Evolutionary conservation across 2,329 filamentous ascomycete genomes (phyloP).

Genomic region (Emydomyces testavorans): DNA sequence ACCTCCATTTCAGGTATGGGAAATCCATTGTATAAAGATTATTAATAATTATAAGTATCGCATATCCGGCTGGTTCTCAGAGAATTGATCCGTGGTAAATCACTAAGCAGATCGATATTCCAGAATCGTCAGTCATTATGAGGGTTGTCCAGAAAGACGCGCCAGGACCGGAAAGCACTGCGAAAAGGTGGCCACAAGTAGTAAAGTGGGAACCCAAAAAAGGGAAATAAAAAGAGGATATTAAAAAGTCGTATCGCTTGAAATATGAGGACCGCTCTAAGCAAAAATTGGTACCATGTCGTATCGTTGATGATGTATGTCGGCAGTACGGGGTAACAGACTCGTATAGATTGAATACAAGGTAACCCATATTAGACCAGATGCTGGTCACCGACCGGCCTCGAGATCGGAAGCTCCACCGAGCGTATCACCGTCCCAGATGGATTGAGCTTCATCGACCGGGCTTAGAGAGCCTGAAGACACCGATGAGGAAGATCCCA

Average conservation of each 20-base stretch:
- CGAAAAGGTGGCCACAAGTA: slow-evolving; percentile 15
- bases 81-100: slow-evolving; percentile 2
- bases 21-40: neutral
- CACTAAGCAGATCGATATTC: slow-evolving; percentile 6
- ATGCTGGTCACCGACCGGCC: slow-evolving; percentile 25
- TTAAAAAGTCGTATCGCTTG: slow-evolving; percentile 30
- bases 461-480: slow-evolving; percentile 54
- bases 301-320: slow-evolving; percentile 26
- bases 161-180: slow-evolving; percentile 19
- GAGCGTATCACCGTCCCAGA: slow-evolving; percentile 34
- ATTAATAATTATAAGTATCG: slow-evolving; percentile 1
- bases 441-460: slow-evolving; percentile 45
- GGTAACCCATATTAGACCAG: neutral
- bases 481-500: slow-evolving; percentile 68
- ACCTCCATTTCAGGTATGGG: neutral
- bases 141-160: slow-evolving; percentile 3
- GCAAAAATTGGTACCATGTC: slow-evolving; percentile 25
- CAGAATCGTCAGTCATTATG: slow-evolving; percentile 10
- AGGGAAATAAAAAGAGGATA: slow-evolving; percentile 15
- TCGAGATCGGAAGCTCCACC: slow-evolving; percentile 32
- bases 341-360: neutral
- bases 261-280: slow-evolving; percentile 27
- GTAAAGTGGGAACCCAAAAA: slow-evolving; percentile 1
- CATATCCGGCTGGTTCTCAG: neutral
- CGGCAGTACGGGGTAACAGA: neutral